phyloP scores from a whole-genome alignment of 2,329 filamentous ascomycete species.

The Daldinia sp. region DNA sequence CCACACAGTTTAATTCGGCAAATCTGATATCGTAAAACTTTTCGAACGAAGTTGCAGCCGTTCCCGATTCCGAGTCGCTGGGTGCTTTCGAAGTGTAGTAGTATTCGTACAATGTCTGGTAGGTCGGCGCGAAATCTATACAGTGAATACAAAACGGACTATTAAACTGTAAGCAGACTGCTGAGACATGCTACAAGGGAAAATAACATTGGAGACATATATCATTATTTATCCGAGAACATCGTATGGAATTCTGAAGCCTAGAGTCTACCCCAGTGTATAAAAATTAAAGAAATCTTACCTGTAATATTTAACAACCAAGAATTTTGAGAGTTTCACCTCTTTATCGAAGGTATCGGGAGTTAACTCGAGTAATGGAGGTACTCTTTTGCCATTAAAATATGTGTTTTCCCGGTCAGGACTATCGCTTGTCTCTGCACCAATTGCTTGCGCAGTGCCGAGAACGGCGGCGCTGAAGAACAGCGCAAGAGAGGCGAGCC shows the following conservation, averaged over 20 bases:
- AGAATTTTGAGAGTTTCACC: constrained; percentile 64
- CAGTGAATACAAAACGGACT: constrained; percentile 79
- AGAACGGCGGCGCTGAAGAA: constrained; percentile 61
- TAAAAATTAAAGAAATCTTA: constrained; percentile 51
- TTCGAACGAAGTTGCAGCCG: constrained; percentile 68
- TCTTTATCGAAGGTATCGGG: constrained; percentile 69
- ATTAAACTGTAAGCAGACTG: constrained; percentile 22
- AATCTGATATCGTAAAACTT: constrained; percentile 92
- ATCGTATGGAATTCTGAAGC: neutral
- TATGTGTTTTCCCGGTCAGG: constrained; percentile 61
- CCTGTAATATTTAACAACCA: constrained; percentile 76
- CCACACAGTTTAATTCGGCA: constrained; percentile 85
- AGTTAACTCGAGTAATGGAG: constrained; percentile 72
- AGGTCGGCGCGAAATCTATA: constrained; percentile 81
- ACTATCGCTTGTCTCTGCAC: constrained; percentile 56
- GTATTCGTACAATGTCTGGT: constrained; percentile 94
- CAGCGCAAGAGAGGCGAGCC: constrained; percentile 59
- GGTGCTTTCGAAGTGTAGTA: constrained; percentile 88
- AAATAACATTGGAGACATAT: neutral
- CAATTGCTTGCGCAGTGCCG: constrained; percentile 54
- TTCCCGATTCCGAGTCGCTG: constrained; percentile 64
- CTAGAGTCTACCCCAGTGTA: neutral
- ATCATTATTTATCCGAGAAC: neutral
- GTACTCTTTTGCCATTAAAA: constrained; percentile 76
- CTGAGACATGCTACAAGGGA: constrained; percentile 6